Conservation (phyloP, 2,329 filamentous ascomycete genomes). For the Talaromyces albobiverticillius region DNA sequence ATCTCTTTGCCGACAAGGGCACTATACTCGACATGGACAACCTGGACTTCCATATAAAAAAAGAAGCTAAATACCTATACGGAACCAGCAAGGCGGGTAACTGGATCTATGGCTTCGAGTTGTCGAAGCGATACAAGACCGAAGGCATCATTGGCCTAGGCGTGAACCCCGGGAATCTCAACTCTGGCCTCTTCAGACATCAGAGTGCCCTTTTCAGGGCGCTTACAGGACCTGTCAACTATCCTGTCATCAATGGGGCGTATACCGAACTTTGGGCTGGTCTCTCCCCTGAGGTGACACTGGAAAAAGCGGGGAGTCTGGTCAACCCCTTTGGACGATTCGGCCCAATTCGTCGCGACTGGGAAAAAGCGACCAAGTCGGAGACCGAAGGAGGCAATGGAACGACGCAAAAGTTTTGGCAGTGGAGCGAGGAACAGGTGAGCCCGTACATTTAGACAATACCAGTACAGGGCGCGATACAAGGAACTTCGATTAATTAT, state of each 20-base stretch:
- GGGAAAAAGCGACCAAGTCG: constrained; percentile 22
- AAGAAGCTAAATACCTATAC: constrained; percentile 29
- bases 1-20: neutral
- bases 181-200: neutral
- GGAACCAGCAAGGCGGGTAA: constrained; percentile 35
- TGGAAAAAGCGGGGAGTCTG: constrained; percentile 29
- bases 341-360: constrained; percentile 11
- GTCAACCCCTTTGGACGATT: constrained; percentile 22
- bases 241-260: constrained; percentile 38
- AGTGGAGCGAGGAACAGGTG: constrained; percentile 39
- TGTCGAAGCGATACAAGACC: constrained; percentile 23
- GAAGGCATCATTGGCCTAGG: constrained; percentile 14
- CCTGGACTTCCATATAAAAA: neutral
- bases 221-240: constrained; percentile 19
- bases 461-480: too few relatives aligned
- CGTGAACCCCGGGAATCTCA: neutral
- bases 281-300: constrained; percentile 43
- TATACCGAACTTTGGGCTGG: constrained; percentile 51
- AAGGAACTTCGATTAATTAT: too few relatives aligned
- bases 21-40: neutral
- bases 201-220: neutral
- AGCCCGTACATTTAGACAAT: too few relatives aligned
- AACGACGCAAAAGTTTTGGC: constrained; percentile 35
- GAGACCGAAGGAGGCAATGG: constrained; percentile 28
- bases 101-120: constrained; percentile 31